These are phyloP conservation scores for Trichophyton benhamiae DNA, from an alignment of 2,329 filamentous ascomycete genomes.

Conservation along the genomic window DNA sequence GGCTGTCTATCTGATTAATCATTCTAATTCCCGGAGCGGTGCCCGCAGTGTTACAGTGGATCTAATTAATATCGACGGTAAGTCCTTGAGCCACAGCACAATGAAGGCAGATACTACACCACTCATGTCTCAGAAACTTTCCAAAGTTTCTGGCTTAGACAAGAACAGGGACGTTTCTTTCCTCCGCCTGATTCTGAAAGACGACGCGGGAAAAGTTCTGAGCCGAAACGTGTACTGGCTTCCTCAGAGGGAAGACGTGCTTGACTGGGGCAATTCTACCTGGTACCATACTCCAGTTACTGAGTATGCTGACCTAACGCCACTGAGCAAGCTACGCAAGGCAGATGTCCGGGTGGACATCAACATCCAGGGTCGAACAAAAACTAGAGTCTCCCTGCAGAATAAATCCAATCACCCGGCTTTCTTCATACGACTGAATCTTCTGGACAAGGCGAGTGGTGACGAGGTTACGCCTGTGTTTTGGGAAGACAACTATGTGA, in stretches of 20 bases:
- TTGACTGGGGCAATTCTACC: constrained; percentile 46
- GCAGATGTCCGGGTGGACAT: constrained; percentile 29
- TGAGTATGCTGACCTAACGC: constrained; percentile 38
- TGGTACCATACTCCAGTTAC: constrained; percentile 50
- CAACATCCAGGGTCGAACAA: constrained; percentile 1
- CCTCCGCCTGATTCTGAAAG: constrained; percentile 38
- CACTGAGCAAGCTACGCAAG: constrained; percentile 30
- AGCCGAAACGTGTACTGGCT: constrained; percentile 53
- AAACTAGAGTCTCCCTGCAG: constrained; percentile 34
- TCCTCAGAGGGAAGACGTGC: constrained; percentile 32
- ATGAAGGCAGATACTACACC: constrained; percentile 30
- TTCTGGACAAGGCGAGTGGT: constrained; percentile 30
- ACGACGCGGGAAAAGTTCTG: constrained; percentile 24
- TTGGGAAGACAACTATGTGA: constrained; percentile 54
- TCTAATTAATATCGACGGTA: constrained; percentile 40
- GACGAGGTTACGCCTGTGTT: constrained; percentile 41
- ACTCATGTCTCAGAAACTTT: constrained; percentile 33
- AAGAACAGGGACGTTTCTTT: constrained; percentile 37
- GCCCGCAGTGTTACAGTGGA: constrained; percentile 38
- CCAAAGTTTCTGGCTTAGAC: constrained; percentile 22
- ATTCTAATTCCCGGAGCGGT: constrained; percentile 31
- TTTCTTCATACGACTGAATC: constrained; percentile 44
- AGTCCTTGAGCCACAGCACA: constrained; percentile 25
- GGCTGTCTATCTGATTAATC: constrained; percentile 44
- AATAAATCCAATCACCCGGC: constrained; percentile 44